Base-by-base conservation (phyloP, 176 grass and related monocot species). In the Thalia dealbata region DNA sequence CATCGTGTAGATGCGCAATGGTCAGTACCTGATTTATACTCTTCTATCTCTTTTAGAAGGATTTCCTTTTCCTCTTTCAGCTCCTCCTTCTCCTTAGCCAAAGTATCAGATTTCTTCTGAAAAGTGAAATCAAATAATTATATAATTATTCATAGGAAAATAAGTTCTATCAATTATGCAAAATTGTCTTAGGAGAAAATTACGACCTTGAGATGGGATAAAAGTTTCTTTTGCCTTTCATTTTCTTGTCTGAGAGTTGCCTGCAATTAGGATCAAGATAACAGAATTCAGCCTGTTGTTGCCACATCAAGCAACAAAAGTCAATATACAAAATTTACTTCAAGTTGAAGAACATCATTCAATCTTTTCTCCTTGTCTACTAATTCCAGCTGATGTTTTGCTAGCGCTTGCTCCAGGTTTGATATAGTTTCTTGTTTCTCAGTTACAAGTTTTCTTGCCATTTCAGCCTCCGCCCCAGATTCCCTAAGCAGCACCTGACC, bases 11-110 rank as follows among this genome's bases (percentile, higher is more conserved):
- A 76, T 0, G 62, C 28, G 62, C 69, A 10, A 23, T n/a, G 29
- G 48, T 62, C 52, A 69, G 14, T 92, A 99, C 95, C 84, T 86
- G 95, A 93, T 93, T 91, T 99, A 32, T 87, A 81, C 74, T 91
- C 95, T 78, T 99, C 95, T 50, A 99, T 91, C 78, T 91, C 87
- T 76, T 99, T 99, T 72, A 66, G 45, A 2, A 75, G 35, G 38
- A 16, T 41, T 75, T 75, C 52, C 6, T 75, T 75, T 75, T 75
- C 73, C 73, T 63, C 28, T 58, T 42, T 75, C n/a, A 75, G 38
- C 41, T 75, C 73, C 29, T 64, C 73, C 58, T 62, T 75, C 52
- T 97, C 93, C 75, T 82, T 90, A 28, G n/a, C 1, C 22, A 82
- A 42, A 71, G 10, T 11, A 0, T 92, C 93, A 76, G 51, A 60